Conservation (phyloP, 192 early-diverging fungal species). For the Coemansia reversa region DNA sequence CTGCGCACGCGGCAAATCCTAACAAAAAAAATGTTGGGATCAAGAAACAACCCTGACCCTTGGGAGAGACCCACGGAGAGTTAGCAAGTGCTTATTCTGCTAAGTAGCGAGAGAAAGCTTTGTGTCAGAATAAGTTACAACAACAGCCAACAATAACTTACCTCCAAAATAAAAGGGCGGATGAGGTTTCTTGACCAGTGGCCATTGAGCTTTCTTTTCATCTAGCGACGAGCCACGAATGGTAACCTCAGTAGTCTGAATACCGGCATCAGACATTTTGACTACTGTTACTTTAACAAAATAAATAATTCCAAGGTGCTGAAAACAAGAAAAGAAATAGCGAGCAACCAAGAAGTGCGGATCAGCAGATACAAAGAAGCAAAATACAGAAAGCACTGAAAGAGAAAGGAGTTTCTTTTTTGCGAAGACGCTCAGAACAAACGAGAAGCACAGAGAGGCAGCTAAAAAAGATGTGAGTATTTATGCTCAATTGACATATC, state of each 20-base stretch:
- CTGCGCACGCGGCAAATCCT: slow-evolving; percentile 52
- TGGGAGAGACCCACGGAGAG: no score
- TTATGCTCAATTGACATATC: background rate
- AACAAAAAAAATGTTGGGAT: slow-evolving; percentile 1
- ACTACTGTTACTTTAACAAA: background rate
- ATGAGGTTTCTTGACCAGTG: slow-evolving; percentile 44
- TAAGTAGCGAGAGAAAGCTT: background rate
- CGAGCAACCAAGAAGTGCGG: background rate
- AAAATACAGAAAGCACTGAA: background rate
- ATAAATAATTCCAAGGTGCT: background rate
- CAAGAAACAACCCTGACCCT: background rate
- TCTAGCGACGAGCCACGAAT: background rate
- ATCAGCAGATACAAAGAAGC: background rate
- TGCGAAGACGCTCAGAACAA: background rate
- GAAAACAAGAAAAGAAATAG: slow-evolving; percentile 1
- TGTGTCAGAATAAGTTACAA: background rate
- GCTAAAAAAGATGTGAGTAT: background rate
- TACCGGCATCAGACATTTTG: slow-evolving; percentile 7
- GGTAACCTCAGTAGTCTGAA: slow-evolving; percentile 1
- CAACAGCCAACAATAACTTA: slow-evolving; percentile 10
- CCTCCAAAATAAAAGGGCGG: slow-evolving; percentile 50
- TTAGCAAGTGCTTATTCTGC: background rate
- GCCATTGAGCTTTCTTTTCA: slow-evolving; percentile 16
- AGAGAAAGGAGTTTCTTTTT: background rate
- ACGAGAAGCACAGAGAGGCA: background rate